Evolutionary conservation across 306 rosid genomes (phyloP).

Genomic region (Oemleria cerasiformis): DNA sequence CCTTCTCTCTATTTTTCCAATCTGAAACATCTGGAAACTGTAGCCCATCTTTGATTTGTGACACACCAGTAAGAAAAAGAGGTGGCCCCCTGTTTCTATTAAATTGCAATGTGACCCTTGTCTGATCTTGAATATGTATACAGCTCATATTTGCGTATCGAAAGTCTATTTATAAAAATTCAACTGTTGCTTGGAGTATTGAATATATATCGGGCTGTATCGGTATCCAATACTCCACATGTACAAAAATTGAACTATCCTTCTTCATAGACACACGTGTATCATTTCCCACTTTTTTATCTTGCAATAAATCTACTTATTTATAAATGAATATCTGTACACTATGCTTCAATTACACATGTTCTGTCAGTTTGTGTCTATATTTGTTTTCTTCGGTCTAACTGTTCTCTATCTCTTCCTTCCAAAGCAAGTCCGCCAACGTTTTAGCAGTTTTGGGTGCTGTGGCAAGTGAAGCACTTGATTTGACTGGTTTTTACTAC

Average conservation of each 20-base stretch:
- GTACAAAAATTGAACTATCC: background rate
- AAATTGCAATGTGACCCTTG: background rate
- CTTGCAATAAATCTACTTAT: background rate
- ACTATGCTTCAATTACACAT: background rate
- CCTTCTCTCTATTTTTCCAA: background rate
- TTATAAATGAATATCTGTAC: background rate
- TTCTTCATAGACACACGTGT: background rate
- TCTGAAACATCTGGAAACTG: background rate
- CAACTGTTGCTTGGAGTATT: background rate
- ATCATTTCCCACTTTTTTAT: background rate
- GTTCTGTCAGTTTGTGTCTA: background rate
- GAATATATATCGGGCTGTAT: background rate
- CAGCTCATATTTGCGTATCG: too few species aligned
- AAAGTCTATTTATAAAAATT: background rate
- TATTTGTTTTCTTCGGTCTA: constrained; percentile 21
- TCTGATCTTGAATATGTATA: too few species aligned
- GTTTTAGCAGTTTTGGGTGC: constrained; percentile 90
- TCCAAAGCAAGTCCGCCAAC: constrained; percentile 89
- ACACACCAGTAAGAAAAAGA: background rate
- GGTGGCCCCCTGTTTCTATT: background rate
- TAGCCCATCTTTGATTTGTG: background rate
- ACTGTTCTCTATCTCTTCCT: constrained; percentile 37
- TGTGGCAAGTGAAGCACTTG: constrained; percentile 91
- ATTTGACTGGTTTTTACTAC: constrained; percentile 80
- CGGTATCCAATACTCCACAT: background rate